Evolutionary conservation across 768 basidiomycete genomes (phyloP), one percentile per base, ranked within the genome.

Genomic region (Hypholoma sublateritium): DNA sequence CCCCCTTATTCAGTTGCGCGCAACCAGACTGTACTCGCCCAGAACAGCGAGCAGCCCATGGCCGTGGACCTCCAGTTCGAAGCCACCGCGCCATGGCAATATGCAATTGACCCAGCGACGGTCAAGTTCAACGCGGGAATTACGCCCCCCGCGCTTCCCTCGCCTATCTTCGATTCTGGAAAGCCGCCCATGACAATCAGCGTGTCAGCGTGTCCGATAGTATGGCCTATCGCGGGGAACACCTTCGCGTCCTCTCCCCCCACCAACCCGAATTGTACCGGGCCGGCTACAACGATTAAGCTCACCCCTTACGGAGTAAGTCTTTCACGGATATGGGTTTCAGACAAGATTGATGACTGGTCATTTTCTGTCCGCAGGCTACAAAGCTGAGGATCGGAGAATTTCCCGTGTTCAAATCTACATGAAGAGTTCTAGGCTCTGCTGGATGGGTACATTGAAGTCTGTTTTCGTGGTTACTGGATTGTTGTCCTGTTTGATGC

Each of bases 1-100:
- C 16, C 32, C 19, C n/a, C 43, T 24, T 41, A 44, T 44, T 25
- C 54, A 75, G 71, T 74, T 52, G 62, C 73, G 12, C 69, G 70
- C 22, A 74, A 50, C 47, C 69, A 73, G 57, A 74, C 63, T 34
- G 75, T 80, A 36, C 71, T 83, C 21, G 61, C 70, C 1, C 69
- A 65, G 47, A 80, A 82, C 62, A 66, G 75, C 5, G 69, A 77
- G 53, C 71, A 81, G 61, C 72, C 75, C 8, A 67, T 75, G 22
- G 82, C 81, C 0, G 72, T 73, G 16, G 82, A 84, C 58, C 71
- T 81, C 32, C 67, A 83, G 63, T 81, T 80, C 59, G 78, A 80
- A 52, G 74, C 82, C 6, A 76, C 76, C 3, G 71, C 64, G 2
- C 60, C 70, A 8, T 84, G 82, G 82, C 77, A 81, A 61, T 82